A percentile compares a stretch with the other conserved stretches of the same genome.
These are phyloP conservation scores for Alternaria tenuissima DNA, from an alignment of 2,329 filamentous ascomycete genomes.

Conservation along the genomic window DNA sequence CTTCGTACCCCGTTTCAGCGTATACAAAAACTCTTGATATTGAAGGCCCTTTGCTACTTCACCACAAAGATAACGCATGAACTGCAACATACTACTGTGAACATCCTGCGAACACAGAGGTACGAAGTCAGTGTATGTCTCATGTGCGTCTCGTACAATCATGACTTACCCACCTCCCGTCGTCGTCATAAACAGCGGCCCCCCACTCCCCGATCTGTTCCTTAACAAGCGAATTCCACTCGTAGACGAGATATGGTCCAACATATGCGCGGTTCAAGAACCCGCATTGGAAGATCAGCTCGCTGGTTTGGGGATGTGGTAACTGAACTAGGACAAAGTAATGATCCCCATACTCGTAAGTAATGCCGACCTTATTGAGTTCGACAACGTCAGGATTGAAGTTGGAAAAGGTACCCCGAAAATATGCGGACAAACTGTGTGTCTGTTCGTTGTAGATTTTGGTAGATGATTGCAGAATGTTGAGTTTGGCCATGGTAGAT, in stretches of 20 bases:
- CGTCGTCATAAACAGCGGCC: neutral
- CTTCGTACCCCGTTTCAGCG: neutral
- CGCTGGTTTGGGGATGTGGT: neutral
- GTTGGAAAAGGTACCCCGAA: neutral
- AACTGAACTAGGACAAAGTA: constrained; percentile 4
- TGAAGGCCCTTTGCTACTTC: neutral
- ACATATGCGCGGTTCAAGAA: neutral
- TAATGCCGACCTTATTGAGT: constrained; percentile 11
- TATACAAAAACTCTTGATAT: neutral
- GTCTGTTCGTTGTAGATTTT: neutral
- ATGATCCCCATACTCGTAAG: constrained; percentile 2
- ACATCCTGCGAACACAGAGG: neutral
- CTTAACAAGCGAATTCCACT: constrained; percentile 5
- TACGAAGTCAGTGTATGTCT: neutral
- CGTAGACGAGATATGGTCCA: constrained; percentile 1
- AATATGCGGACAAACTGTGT: neutral
- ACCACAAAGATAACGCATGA: neutral
- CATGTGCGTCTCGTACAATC: neutral
- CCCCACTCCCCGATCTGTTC: neutral
- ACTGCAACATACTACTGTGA: constrained; percentile 4
- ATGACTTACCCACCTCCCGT: neutral
- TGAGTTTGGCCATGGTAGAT: neutral
- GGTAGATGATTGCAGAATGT: neutral
- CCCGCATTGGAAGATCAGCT: neutral
- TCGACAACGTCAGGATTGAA: constrained; percentile 6